phyloP scores from a whole-genome alignment of 2,329 filamentous ascomycete species.

The Trichoderma brevicompactum region DNA sequence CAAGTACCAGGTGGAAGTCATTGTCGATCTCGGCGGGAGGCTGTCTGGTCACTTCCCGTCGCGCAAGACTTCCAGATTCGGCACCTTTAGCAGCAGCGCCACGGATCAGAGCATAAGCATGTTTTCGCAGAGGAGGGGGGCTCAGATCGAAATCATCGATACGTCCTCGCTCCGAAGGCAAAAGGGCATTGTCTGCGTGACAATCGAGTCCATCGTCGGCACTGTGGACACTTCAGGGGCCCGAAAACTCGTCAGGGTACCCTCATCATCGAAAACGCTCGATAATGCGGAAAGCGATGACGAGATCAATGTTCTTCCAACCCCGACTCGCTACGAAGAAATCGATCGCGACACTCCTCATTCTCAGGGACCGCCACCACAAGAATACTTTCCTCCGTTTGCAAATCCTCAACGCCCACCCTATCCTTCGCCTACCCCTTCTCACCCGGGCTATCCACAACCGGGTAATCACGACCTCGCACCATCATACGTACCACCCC shows the following conservation, averaged over 20 bases:
- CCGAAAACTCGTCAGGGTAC: conserved; percentile 36
- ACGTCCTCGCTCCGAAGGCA: conserved; percentile 85
- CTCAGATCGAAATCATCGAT: conserved; percentile 81
- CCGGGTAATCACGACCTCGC: conserved; percentile 35
- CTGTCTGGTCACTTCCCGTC: conserved; percentile 73
- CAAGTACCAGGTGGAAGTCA: conserved; percentile 89
- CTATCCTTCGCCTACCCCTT: conserved; percentile 30
- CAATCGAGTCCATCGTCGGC: conserved; percentile 86
- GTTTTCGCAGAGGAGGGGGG: conserved; percentile 44
- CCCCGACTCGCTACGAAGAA: conserved; percentile 25
- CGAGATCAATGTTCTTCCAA: conserved; percentile 37
- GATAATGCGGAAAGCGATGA: conserved; percentile 41
- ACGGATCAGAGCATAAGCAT: conserved; percentile 37
- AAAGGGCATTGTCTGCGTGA: conserved; percentile 86
- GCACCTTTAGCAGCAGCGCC: conserved; percentile 38
- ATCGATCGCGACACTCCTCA: conserved; percentile 3
- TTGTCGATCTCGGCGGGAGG: conserved; percentile 89
- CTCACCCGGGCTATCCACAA: conserved; percentile 27
- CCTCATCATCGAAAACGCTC: conserved; percentile 37
- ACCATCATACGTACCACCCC: conserved; percentile 61
- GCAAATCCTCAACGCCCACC: conserved; percentile 43
- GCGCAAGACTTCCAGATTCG: conserved; percentile 58
- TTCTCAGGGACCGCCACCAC: conserved; percentile 21
- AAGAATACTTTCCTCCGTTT: conserved; percentile 37
- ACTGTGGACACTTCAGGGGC: conserved; percentile 71